These are phyloP conservation scores for Sordariomycetes sp. DNA, from an alignment of 2,329 filamentous ascomycete genomes.

Conservation along the genomic window DNA sequence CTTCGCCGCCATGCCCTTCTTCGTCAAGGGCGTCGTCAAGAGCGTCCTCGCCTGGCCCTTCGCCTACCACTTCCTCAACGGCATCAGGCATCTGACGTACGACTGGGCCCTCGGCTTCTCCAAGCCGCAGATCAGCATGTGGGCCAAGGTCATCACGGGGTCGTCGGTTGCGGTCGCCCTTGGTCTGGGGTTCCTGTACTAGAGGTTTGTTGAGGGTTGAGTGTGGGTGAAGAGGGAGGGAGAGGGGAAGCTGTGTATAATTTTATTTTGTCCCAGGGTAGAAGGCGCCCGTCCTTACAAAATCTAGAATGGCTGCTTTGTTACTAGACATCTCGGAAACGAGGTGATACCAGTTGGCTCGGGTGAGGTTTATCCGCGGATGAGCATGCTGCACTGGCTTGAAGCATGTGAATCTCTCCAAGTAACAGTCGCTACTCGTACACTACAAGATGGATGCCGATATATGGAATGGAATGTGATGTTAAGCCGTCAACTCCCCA, in stretches of 20 bases:
- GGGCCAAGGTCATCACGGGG: slow-evolving; percentile 37
- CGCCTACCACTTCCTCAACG: slow-evolving; percentile 45
- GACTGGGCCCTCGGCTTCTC: slow-evolving; percentile 40
- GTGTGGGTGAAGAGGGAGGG: background rate
- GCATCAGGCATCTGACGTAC: slow-evolving; percentile 41
- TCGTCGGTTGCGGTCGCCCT: slow-evolving; percentile 27
- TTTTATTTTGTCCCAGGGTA: background rate
- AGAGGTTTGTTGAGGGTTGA: slow-evolving; percentile 10
- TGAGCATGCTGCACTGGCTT: background rate
- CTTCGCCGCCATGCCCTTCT: slow-evolving; percentile 47
- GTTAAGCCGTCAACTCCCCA: background rate
- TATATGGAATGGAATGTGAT: background rate
- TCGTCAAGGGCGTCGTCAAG: slow-evolving; percentile 48
- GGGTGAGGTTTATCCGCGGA: background rate
- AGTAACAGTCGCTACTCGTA: background rate
- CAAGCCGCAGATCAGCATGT: slow-evolving; percentile 32
- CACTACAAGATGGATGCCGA: background rate
- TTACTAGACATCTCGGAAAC: background rate
- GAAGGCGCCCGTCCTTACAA: slow-evolving; percentile 1
- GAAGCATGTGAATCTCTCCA: background rate
- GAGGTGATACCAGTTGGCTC: background rate
- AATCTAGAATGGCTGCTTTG: slow-evolving; percentile 4
- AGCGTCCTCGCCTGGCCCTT: slow-evolving; percentile 48
- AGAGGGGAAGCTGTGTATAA: background rate
- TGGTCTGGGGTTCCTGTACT: slow-evolving; percentile 38